Evolutionary conservation across 352 stramenopile species (phyloP).

Genomic region (Pythium chondricola): DNA sequence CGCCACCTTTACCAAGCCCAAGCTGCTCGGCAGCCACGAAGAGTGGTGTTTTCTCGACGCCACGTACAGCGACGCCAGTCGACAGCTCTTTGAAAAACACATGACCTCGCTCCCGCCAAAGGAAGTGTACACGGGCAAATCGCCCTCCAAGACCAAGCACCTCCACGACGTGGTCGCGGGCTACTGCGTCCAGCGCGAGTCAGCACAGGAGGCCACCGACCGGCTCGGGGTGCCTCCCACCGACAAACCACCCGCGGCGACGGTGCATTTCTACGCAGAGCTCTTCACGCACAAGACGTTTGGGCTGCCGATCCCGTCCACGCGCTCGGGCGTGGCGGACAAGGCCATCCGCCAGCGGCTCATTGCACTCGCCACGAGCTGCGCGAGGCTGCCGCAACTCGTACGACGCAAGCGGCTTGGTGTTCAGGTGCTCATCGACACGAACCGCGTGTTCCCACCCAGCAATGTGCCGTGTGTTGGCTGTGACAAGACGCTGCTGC

Average conservation of each 20-base stretch:
- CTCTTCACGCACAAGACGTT: constrained; percentile 17
- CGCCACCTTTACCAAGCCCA: constrained; percentile 12
- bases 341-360: constrained; percentile 12
- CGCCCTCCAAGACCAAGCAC: constrained; percentile 9
- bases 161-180: constrained; percentile 16
- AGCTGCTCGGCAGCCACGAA: constrained; percentile 15
- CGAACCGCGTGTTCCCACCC: constrained; percentile 29
- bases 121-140: constrained; percentile 14
- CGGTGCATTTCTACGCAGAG: constrained; percentile 24
- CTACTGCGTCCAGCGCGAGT: constrained; percentile 18
- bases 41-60: constrained; percentile 22
- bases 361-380: constrained; percentile 10
- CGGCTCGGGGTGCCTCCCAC: background rate
- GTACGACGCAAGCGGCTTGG: constrained; percentile 53
- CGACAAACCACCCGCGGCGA: background rate
- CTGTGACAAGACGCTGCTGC: constrained; percentile 44
- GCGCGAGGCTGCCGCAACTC: constrained; percentile 29
- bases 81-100: constrained; percentile 18
- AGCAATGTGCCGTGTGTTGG: constrained; percentile 52
- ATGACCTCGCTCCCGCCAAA: constrained; percentile 13
- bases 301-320: constrained; percentile 7
- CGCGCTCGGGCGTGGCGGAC: constrained; percentile 1
- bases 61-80: constrained; percentile 4
- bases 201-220: background rate
- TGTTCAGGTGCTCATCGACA: constrained; percentile 41